Base-by-base conservation (phyloP, 2,329 filamentous ascomycete species). In the Paracoccidioides lutzii region DNA sequence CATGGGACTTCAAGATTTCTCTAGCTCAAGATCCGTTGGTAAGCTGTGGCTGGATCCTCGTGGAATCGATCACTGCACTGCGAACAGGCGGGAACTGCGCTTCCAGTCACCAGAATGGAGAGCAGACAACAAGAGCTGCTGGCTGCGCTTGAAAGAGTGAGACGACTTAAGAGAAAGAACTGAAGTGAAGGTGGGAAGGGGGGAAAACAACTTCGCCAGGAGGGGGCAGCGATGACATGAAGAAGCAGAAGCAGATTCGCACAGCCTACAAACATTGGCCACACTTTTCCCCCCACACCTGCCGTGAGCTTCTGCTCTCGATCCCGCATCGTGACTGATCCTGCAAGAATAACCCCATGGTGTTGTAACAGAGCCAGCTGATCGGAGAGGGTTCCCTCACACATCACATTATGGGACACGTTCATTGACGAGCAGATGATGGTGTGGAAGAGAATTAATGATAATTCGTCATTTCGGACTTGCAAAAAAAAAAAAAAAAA, bases 311-410 rank as follows among this genome's bases (percentile, higher is more conserved):
- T 6, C 59, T 54, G 14, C 43, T 53, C 28, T 38, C 38, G 3
- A 59, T 62, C 22, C 22, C 8, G 43, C 12, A 50, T 61, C 43
- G 51, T 53, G 22, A 58, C 56, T 22, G 57, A 61, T 38, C 40
- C 52, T 4, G 58, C 59, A 12, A 28, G 35, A 38, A 62, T 53
- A 3, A 62, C 60, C 60, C 9, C n/a, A 59, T 40, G 60, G 58
- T 28, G 41, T 52, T 2, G 44, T 51, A 46, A 59, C 56, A 43
- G 59, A 62, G 12, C 56, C 59, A 40, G 51, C 55, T 7, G 56
- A 56, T 35, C 44, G 43, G 50, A 22, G 22, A 56, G 4, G 5
- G 50, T 52, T 55, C 58, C 59, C 30, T 53, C 50, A 9, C 56
- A 35, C 52, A 58, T 60, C 35, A 49, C 37, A 1, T 30, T 46